A percentile compares a stretch with the other conserved stretches of the same genome.
phyloP scores from a whole-genome alignment of 2,329 filamentous ascomycete genomes.

The Tolypocladium paradoxum region DNA sequence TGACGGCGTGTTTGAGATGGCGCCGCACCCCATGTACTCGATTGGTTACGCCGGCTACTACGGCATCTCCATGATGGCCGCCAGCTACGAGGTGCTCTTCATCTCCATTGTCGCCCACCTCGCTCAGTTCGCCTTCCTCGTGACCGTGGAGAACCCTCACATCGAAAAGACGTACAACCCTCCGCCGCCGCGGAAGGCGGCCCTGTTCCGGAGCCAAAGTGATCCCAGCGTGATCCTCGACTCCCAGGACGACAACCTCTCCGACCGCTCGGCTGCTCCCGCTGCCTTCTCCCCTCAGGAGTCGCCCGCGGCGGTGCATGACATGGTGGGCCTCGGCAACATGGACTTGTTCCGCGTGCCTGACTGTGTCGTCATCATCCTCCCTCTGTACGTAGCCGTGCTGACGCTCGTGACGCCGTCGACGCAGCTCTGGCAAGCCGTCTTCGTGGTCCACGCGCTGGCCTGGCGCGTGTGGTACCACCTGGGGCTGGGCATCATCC shows the following conservation, averaged over 20 bases:
- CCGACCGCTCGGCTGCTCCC: conserved; percentile 13
- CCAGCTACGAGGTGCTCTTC: conserved; percentile 93
- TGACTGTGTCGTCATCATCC: conserved; percentile 68
- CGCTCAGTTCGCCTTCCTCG: conserved; percentile 87
- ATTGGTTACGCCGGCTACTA: conserved; percentile 98
- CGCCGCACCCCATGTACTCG: conserved; percentile 97
- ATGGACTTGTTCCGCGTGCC: conserved; percentile 81
- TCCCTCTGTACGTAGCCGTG: conserved; percentile 64
- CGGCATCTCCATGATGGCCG: conserved; percentile 94
- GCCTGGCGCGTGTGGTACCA: conserved; percentile 88
- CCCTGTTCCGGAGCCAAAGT: conserved; percentile 21
- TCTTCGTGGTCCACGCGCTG: conserved; percentile 74
- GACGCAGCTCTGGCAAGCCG: conserved; percentile 60
- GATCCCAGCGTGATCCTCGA: conserved; percentile 17
- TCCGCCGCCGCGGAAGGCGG: conserved; percentile 59
- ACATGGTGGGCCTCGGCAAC: conserved; percentile 72
- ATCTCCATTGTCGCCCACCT: conserved; percentile 93
- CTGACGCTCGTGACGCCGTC: conserved; percentile 68
- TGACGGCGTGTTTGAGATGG: conserved; percentile 98
- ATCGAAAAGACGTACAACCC: conserved; percentile 97
- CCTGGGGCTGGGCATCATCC: conserved; percentile 72
- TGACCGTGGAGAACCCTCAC: conserved; percentile 88
- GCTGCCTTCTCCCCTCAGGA: conserved; percentile 14
- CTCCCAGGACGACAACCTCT: conserved; percentile 9
- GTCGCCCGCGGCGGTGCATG: conserved; percentile 61